Base-by-base conservation (phyloP, 2,329 filamentous ascomycete genomes). In the Exophiala oligosperma region DNA sequence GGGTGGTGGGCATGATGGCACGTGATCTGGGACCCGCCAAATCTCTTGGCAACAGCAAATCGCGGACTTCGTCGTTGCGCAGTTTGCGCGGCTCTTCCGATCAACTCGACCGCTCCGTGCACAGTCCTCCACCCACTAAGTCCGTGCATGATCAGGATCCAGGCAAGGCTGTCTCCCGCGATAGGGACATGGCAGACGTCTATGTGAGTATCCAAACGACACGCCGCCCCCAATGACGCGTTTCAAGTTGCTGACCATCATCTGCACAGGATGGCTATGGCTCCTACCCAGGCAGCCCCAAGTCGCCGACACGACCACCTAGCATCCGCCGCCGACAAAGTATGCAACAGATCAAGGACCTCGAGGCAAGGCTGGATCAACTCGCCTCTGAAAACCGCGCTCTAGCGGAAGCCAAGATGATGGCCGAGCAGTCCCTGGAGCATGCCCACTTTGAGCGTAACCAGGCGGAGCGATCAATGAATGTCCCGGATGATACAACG, bases 321-420 rank as follows among this genome's bases (percentile, higher is more conserved):
- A 97, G 92, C 80, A 90, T 99, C 84, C 92, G 93, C 68, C 92
- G 93, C 72, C 90, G 93, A 71, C 94, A 96, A 76, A 97, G 93
- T 81, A 93, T 97, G 87, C 93, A 97, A 77, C 86, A 93, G 54
- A 86, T 97, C 61, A 77, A 83, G 71, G 93, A 99, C 69, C 86
- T 99, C 71, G 92, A 97, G 79, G 81, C 84, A 60, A 86, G 84
- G 69, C 83, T 99, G 68, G 91, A 97, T 67, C 88, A 93, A 73
- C 81, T 99, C 64, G 80, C 89, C 41, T 86, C 88, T 23, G 93
- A 99, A 73, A 97, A 97, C 71, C 86, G 88, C 56, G 78, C 85
- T 62, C 85, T 99, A 28, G 81, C 85, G 66, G 88, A 92, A 49
- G 88, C 90, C 47, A 88, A 88, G 67, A 74, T 81, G 53, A 83